Percentiles rank a stretch among this genome's conserved stretches.
Conservation (phyloP, 805 yeast genomes). For the Candida sakaeoensis region DNA sequence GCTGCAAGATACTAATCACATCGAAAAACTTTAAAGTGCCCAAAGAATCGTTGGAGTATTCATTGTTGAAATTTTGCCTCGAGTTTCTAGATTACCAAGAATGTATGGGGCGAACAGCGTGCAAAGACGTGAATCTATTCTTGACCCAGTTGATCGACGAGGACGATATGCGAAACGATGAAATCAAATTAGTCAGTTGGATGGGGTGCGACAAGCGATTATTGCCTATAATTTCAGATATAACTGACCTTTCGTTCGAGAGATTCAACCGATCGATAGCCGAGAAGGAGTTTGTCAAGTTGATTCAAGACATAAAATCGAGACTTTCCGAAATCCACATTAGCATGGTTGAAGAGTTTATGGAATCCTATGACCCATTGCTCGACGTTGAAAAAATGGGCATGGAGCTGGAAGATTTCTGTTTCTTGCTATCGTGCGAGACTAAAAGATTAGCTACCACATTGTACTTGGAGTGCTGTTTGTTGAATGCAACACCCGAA, state of each 20-base stretch:
- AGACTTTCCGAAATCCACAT: slow-evolving; percentile 15
- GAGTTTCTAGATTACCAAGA: slow-evolving; percentile 25
- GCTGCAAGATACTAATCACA: slow-evolving; percentile 17
- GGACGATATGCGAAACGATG: slow-evolving; percentile 2
- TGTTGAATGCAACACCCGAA: slow-evolving; percentile 23
- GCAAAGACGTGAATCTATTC: slow-evolving; percentile 22
- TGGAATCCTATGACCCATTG: not conserved
- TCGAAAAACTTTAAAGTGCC: slow-evolving; percentile 17
- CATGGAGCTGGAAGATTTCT: slow-evolving; percentile 19
- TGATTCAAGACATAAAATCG: slow-evolving; percentile 15
- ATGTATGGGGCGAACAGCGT: slow-evolving; percentile 26
- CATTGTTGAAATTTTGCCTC: slow-evolving; percentile 19
- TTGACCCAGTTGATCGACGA: slow-evolving; percentile 15
- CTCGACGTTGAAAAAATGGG: not conserved
- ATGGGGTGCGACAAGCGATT: slow-evolving; percentile 28
- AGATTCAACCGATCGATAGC: slow-evolving; percentile 14
- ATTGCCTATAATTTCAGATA: slow-evolving; percentile 23
- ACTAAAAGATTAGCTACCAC: slow-evolving; percentile 21
- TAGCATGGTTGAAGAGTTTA: slow-evolving; percentile 12
- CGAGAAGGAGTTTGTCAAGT: slow-evolving; percentile 12
- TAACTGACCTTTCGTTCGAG: slow-evolving; percentile 31
- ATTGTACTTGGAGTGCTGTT: slow-evolving; percentile 25
- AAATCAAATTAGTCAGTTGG: slow-evolving; percentile 21
- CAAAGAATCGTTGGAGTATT: slow-evolving; percentile 15
- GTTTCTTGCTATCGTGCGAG: slow-evolving; percentile 25